A percentile compares a stretch with the other conserved stretches of the same genome.
Evolutionary conservation across 140 eudicot genomes (phyloP).

Genomic region (Flaveria floridana): DNA sequence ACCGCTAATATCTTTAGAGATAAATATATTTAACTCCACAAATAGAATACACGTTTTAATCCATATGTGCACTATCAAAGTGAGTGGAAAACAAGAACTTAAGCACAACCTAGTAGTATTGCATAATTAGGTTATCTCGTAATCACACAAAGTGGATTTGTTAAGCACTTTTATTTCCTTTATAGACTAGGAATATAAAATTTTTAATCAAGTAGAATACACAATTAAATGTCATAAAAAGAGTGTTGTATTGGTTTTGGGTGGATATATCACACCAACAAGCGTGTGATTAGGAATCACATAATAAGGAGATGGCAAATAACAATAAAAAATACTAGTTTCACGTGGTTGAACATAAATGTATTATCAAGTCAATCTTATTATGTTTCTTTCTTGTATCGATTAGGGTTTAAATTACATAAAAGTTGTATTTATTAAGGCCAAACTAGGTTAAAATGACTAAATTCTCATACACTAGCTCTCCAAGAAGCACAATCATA

Average conservation of each 20-base stretch:
- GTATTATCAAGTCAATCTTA: too few relatives aligned
- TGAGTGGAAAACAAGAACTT: slow-evolving; percentile 38
- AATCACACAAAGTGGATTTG: slow-evolving; percentile 22
- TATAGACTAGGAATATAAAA: slow-evolving; percentile 7
- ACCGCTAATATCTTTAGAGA: slow-evolving; percentile 5
- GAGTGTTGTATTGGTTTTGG: neutral
- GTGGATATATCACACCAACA: neutral
- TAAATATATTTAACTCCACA: slow-evolving; percentile 26
- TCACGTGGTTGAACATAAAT: neutral
- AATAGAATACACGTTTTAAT: slow-evolving; percentile 19
- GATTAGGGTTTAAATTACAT: too few relatives aligned
- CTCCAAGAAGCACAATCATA: too few relatives aligned
- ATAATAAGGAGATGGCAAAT: neutral
- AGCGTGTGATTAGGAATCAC: neutral
- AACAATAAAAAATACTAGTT: neutral
- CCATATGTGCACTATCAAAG: slow-evolving; percentile 29
- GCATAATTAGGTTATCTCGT: slow-evolving; percentile 29
- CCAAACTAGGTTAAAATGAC: too few relatives aligned
- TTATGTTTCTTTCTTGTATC: too few relatives aligned
- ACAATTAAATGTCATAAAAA: neutral
- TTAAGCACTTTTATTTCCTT: neutral
- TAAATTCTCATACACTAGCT: too few relatives aligned
- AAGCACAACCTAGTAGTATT: slow-evolving; percentile 29
- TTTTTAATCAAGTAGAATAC: neutral
- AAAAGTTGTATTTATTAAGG: too few relatives aligned